Conservation (phyloP, 768 basidiomycete species). For the Crucibulum laeve region DNA sequence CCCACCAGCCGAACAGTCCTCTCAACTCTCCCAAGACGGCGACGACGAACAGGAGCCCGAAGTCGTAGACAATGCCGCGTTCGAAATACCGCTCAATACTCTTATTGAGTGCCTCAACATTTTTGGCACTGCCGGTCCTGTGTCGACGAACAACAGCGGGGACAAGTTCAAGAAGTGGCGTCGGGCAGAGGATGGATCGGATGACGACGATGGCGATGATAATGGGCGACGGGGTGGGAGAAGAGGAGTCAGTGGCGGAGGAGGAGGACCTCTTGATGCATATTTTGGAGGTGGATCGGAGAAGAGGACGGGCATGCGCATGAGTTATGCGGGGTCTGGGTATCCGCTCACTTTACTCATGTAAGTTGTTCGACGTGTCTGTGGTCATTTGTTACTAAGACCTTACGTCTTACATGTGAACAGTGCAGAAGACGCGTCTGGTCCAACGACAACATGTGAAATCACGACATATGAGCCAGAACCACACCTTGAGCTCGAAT, state of each 20-base stretch:
- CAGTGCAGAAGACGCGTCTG: slow-evolving; percentile 74
- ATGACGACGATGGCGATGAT: slow-evolving; percentile 34
- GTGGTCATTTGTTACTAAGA: background rate
- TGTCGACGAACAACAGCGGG: slow-evolving; percentile 21
- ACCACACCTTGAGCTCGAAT: slow-evolving; percentile 73
- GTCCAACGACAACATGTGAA: slow-evolving; percentile 85
- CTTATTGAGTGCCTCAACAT: slow-evolving; percentile 91
- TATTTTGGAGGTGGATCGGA: slow-evolving; percentile 50
- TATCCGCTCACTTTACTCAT: slow-evolving; percentile 74
- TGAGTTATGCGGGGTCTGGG: slow-evolving; percentile 77
- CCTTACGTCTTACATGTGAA: background rate
- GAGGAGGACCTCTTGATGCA: slow-evolving; percentile 41
- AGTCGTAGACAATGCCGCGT: slow-evolving; percentile 40
- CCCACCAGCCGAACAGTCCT: slow-evolving; percentile 1
- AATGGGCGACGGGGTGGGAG: slow-evolving; percentile 31
- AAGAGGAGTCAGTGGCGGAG: slow-evolving; percentile 23
- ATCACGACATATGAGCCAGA: slow-evolving; percentile 84
- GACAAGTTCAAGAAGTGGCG: slow-evolving; percentile 46
- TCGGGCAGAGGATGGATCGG: slow-evolving; percentile 40
- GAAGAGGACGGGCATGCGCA: slow-evolving; percentile 79
- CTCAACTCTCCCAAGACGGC: slow-evolving; percentile 15
- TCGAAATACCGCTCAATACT: slow-evolving; percentile 82
- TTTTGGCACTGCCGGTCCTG: slow-evolving; percentile 74
- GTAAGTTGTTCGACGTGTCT: slow-evolving; percentile 40
- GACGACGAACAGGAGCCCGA: slow-evolving; percentile 16